A percentile compares a stretch with the other conserved stretches of the same genome.
Conservation (phyloP, 2,329 filamentous ascomycete genomes). For the Beauveria sp. region DNA sequence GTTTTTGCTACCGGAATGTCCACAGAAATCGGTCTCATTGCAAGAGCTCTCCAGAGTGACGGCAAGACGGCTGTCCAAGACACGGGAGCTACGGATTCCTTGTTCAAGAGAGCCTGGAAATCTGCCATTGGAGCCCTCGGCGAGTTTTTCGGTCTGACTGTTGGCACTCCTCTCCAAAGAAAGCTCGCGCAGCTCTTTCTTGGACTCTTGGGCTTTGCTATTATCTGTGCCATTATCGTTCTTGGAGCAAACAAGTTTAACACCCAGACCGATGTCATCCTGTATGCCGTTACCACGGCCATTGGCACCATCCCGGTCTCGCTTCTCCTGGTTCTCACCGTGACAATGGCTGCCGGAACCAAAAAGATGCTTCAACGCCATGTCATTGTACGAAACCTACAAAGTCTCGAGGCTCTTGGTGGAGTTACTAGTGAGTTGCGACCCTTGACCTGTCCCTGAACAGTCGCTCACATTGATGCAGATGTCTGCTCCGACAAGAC, state of each 20-base stretch:
- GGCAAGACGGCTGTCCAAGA: conserved; percentile 1
- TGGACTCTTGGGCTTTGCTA: conserved; percentile 51
- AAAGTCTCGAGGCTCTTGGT: conserved; percentile 41
- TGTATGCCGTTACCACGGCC: conserved; percentile 32
- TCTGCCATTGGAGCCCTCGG: conserved; percentile 15
- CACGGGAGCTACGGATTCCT: not conserved
- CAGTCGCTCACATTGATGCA: not conserved
- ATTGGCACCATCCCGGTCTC: conserved; percentile 40
- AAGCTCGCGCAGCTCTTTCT: conserved; percentile 61
- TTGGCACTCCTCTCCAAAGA: conserved; percentile 62
- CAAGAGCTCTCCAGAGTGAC: conserved; percentile 30
- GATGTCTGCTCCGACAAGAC: conserved; percentile 27
- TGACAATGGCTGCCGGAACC: conserved; percentile 44
- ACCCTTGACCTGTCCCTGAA: not conserved
- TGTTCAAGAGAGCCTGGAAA: conserved; percentile 2
- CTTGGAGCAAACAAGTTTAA: conserved; percentile 30
- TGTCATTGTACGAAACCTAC: conserved; percentile 40
- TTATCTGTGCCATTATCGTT: conserved; percentile 32
- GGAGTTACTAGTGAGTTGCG: conserved; percentile 37
- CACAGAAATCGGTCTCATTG: conserved; percentile 53
- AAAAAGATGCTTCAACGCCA: conserved; percentile 40
- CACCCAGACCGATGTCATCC: conserved; percentile 26
- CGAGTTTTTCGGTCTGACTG: conserved; percentile 36
- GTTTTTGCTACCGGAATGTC: conserved; percentile 53
- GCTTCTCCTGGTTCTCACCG: conserved; percentile 41